These are phyloP conservation scores for Boletus reticulatus DNA, from an alignment of 768 basidiomycete genomes.

Conservation along the genomic window DNA sequence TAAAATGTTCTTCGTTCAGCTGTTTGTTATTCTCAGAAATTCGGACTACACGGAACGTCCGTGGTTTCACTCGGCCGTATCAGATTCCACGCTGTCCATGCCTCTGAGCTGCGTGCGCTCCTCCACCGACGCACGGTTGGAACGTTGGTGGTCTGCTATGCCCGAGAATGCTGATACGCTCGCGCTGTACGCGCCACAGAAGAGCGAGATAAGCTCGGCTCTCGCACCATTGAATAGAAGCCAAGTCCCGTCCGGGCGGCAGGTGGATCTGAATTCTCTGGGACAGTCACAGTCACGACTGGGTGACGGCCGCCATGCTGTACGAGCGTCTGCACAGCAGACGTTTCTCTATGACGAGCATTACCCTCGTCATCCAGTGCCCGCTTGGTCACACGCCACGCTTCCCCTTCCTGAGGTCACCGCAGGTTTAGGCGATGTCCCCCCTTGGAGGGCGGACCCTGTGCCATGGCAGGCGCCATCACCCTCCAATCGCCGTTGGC, in stretches of 20 bases:
- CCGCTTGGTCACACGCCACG: background rate
- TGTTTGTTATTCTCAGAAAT: slow-evolving; percentile 4
- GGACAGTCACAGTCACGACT: background rate
- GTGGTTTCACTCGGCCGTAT: background rate
- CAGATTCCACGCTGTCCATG: background rate
- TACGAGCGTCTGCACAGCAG: slow-evolving; percentile 14
- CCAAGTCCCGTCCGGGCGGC: slow-evolving; percentile 13
- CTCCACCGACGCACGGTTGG: background rate
- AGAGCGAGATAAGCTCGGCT: background rate
- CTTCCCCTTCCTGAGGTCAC: background rate
- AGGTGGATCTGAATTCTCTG: background rate
- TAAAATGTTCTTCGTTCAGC: background rate
- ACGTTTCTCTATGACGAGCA: background rate
- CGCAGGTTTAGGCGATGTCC: background rate
- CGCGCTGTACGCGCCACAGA: background rate
- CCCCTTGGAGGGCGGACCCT: slow-evolving; percentile 1
- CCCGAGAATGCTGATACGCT: background rate
- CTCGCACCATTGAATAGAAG: background rate
- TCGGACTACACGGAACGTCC: background rate
- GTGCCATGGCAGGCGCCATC: slow-evolving; percentile 3
- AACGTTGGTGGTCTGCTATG: background rate
- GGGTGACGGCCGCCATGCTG: slow-evolving; percentile 18
- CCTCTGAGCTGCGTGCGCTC: background rate
- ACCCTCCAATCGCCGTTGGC: background rate
- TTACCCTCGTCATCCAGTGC: background rate